phyloP scores from a whole-genome alignment of 2,329 filamentous ascomycete genomes.

The Pseudofabraea citricarpa region DNA sequence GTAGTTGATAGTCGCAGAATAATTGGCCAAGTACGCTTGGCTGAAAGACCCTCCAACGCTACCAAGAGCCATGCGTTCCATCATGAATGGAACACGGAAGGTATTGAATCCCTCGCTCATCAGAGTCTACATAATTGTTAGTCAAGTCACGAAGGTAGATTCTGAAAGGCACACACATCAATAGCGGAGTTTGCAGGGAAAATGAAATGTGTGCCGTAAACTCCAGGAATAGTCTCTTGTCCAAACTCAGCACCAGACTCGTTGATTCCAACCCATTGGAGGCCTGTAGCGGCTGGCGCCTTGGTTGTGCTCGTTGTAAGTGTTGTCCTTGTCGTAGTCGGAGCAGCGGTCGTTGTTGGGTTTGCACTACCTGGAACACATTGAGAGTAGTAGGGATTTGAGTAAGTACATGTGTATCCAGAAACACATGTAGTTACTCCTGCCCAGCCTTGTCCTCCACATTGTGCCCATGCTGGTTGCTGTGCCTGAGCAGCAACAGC shows the following conservation, averaged over 20 bases:
- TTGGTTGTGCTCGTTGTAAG: constrained; percentile 9
- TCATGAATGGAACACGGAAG: constrained; percentile 39
- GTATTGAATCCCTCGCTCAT: constrained; percentile 18
- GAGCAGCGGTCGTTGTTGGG: background rate
- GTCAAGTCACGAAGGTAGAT: background rate
- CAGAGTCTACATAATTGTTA: constrained; percentile 15
- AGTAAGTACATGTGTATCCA: constrained; percentile 20
- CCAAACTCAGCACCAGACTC: constrained; percentile 58
- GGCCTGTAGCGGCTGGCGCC: no score
- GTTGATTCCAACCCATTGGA: constrained; percentile 11
- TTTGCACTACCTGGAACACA: constrained; percentile 19
- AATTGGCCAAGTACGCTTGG: constrained; percentile 36
- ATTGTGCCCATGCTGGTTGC: constrained; percentile 20
- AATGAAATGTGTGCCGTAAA: constrained; percentile 49
- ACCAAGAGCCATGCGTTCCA: constrained; percentile 51
- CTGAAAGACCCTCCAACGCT: constrained; percentile 40
- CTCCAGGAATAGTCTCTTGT: constrained; percentile 46
- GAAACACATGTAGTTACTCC: constrained; percentile 23
- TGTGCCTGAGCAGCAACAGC: constrained; percentile 23
- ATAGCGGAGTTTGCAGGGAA: constrained; percentile 47
- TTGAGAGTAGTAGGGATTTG: constrained; percentile 23
- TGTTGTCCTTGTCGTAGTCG: constrained; percentile 14
- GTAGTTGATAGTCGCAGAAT: constrained; percentile 37
- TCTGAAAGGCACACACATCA: constrained; percentile 23
- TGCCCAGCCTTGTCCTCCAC: constrained; percentile 21